These are phyloP conservation scores for Aspergillus bombycis DNA, from an alignment of 2,329 filamentous ascomycete species.

Conservation along the genomic window DNA sequence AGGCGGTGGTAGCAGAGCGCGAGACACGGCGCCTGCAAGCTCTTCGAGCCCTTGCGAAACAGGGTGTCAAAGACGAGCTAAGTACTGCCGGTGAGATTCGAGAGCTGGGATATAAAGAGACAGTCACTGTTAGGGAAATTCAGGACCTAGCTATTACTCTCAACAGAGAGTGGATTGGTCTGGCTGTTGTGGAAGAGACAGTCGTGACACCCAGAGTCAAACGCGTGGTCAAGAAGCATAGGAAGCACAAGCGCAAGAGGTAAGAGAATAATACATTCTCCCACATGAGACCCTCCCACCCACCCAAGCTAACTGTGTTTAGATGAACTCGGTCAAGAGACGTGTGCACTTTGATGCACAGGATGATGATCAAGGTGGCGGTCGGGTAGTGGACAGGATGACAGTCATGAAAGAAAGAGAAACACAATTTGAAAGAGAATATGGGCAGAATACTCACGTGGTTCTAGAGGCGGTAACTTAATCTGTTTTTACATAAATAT, in stretches of 20 bases:
- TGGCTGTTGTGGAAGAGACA: conserved; percentile 1
- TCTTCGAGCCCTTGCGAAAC: conserved; percentile 15
- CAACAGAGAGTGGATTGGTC: conserved; percentile 23
- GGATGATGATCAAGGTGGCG: not conserved
- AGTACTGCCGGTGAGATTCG: conserved; percentile 9
- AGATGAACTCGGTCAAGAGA: not conserved
- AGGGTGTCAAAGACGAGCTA: not conserved
- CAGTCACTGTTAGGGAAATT: conserved; percentile 10
- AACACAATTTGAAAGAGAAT: not conserved
- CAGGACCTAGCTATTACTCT: conserved; percentile 4
- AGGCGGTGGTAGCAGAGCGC: conserved; percentile 30
- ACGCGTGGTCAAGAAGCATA: not conserved
- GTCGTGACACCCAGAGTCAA: not conserved
- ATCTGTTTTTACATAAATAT: not conserved
- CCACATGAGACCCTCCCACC: not conserved
- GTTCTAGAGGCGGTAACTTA: not conserved
- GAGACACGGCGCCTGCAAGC: conserved; percentile 33
- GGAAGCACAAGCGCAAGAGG: not conserved
- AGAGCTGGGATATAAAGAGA: conserved; percentile 30
- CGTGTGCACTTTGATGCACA: not conserved
- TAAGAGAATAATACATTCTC: not conserved
- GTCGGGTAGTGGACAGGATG: not conserved
- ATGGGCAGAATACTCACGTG: not conserved
- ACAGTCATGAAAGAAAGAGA: not conserved
- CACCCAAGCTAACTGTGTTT: not conserved